Base-by-base conservation (phyloP, 495 filamentous ascomycete genomes). In the Hypoxylon fragiforme region DNA sequence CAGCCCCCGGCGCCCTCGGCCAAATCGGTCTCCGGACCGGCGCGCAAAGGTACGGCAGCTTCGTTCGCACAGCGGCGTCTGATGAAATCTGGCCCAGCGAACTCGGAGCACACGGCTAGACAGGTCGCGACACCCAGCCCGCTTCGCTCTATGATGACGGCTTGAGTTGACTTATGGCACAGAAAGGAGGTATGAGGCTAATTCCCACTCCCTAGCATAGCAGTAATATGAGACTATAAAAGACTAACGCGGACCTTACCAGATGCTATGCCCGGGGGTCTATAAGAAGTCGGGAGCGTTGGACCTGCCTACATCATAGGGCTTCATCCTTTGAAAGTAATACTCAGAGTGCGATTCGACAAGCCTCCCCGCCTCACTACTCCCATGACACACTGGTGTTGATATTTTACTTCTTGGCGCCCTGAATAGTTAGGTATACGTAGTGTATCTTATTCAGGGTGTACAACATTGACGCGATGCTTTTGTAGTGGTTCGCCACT, bases 131-230 rank as follows among this genome's bases (percentile, higher is more conserved):
- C 73, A 64, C 80, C 80, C 38, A 81, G 78, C 68, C 80, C 80
- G 72, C 79, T 83, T 70, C 78, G 79, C 71, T 76, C 77, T 72
- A 72, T 79, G 68, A 80, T 77, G 78, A 78, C 70, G 74, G 72
- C 75, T 81, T 81, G 74, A 80, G 73, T 77, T 72, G 45, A 60
- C 37, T 40, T 40, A 54, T 50, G 49, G 58, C 47, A 60, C 50
- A 41, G 40, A 60, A 65, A 52, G 51, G 55, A 66, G 57, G 60
- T 61, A 44, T 34, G 59, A 61, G 24, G 9, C 28, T 18, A 30
- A 31, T 39, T 4, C n/a, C n/a, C n/a, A 6, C 7, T 34, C 13
- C 24, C 9, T 9, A 28, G 9, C 24, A 28, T 28, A 9, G 9
- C 24, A 28, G 24, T 30, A 21, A 15, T 15, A 20, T 39, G 14